Conservation (phyloP, 768 basidiomycete genomes). For the Chalciporus chontae region DNA sequence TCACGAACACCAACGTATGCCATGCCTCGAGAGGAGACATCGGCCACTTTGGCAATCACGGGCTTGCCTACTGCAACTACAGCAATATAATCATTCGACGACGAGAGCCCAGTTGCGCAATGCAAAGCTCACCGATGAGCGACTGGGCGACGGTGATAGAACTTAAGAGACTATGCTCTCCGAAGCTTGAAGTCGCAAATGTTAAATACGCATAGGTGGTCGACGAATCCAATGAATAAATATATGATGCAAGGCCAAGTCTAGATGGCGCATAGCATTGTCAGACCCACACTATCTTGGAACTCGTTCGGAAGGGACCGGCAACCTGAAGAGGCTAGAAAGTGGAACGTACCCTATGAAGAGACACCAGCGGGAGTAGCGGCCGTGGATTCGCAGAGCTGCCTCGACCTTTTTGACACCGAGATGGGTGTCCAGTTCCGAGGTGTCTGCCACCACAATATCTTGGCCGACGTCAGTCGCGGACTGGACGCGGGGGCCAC, state of each 20-base stretch:
- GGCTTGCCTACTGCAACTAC: conserved; percentile 56
- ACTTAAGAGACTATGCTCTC: conserved; percentile 50
- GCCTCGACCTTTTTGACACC: conserved; percentile 52
- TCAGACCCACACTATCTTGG: not conserved
- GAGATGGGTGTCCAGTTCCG: conserved; percentile 27
- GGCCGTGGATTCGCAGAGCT: conserved; percentile 48
- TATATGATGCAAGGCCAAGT: conserved; percentile 66
- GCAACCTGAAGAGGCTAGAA: not conserved
- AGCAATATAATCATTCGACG: conserved; percentile 4
- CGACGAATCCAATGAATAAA: conserved; percentile 70
- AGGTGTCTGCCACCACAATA: not conserved
- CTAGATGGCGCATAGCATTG: conserved; percentile 21
- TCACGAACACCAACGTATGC: conserved; percentile 57
- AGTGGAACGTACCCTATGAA: conserved; percentile 47
- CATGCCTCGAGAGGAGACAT: conserved; percentile 63
- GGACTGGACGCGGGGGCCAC: not conserved
- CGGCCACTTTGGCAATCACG: conserved; percentile 69
- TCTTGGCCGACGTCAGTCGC: not conserved
- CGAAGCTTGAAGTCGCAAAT: conserved; percentile 53
- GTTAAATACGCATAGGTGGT: conserved; percentile 66
- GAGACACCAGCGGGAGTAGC: conserved; percentile 54
- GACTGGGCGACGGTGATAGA: conserved; percentile 53
- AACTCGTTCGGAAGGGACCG: not conserved
- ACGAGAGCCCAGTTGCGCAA: conserved; percentile 6
- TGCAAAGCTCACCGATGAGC: conserved; percentile 45